Evolutionary conservation across 2,329 filamentous ascomycete genomes (phyloP), one percentile per base, ranked within the genome.

Genomic region (Didymella pomorum): DNA sequence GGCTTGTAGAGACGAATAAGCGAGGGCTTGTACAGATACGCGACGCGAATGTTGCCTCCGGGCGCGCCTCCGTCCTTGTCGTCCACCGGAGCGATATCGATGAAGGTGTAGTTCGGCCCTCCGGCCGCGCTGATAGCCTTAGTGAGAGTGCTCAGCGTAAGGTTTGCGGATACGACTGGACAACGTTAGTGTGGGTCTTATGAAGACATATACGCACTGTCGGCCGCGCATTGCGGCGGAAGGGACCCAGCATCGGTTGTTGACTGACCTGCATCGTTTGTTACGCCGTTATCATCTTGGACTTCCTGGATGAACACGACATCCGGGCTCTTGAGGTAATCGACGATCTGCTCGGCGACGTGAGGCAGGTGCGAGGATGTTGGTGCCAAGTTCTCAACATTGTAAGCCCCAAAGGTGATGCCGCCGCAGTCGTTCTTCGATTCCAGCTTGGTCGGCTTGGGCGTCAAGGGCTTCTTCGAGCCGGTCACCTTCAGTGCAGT

Each of bases 11-110:
- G 83, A 46, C 81, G 80, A 43, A 92, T 71, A 3, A 85, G 73
- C 18, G 82, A 79, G 0, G 87, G 80, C 37, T 87, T 85, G 82
- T 90, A 92, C 11, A 92, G 80, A 76, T 90, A 92, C 0, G 87
- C 88, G 45, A 81, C 80, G 43, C 89, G 88, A 74, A 92, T 91
- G 78, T 92, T 91, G 35, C 88, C 88, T 14, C 89, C 89, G 1
- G 87, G 86, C 60, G 85, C 78, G 31, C 89, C 89, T 57, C 89
- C 89, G 63, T 91, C 87, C 61, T 82, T 66, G 73, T 84, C 80
- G 71, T 90, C 78, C 31, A 82, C 76, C 2, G 89, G 88, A 42
- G 79, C 80, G 54, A 91, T 82, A 62, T 87, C 83, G 26, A 82
- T 79, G 68, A 83, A 91, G 39, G 79, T 76, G 76, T 92, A 92